Percentiles rank a stretch among this genome's conserved stretches.
These are phyloP conservation scores for Fraxinus greggii DNA, from an alignment of 305 asterid species.

Conservation along the genomic window DNA sequence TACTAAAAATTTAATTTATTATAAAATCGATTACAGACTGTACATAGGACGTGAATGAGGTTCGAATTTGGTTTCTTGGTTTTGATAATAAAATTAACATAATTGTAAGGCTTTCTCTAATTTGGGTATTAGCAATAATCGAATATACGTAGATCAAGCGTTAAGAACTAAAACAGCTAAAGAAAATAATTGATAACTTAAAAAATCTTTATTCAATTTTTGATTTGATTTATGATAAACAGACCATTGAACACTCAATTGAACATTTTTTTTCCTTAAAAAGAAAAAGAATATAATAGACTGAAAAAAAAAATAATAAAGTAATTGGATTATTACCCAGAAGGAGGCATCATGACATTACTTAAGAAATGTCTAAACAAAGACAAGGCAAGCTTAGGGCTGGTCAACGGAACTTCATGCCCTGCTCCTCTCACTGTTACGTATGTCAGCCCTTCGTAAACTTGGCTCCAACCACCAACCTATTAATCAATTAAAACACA, in stretches of 20 bases:
- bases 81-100: not conserved
- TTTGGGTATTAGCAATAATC: not conserved
- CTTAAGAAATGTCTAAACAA: conserved; percentile 49
- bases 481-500: conserved; percentile 3
- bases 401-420: conserved; percentile 56
- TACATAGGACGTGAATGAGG: not conserved
- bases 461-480: conserved; percentile 66
- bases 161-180: not conserved
- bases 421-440: conserved; percentile 65
- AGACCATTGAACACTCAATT: not conserved
- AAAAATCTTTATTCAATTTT: not conserved
- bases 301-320: not conserved
- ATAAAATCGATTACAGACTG: not conserved
- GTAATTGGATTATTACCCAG: not conserved
- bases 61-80: not conserved
- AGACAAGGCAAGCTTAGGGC: conserved; percentile 47
- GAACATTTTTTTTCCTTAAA: not conserved
- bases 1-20: too few species aligned
- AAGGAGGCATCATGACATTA: conserved; percentile 36
- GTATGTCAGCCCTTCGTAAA: conserved; percentile 49
- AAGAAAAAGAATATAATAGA: not conserved
- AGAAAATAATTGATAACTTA: not conserved
- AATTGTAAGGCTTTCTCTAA: not conserved
- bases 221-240: not conserved
- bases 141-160: not conserved